Base-by-base conservation (phyloP, 2,329 filamentous ascomycete species). In the Tothia fuscella region DNA sequence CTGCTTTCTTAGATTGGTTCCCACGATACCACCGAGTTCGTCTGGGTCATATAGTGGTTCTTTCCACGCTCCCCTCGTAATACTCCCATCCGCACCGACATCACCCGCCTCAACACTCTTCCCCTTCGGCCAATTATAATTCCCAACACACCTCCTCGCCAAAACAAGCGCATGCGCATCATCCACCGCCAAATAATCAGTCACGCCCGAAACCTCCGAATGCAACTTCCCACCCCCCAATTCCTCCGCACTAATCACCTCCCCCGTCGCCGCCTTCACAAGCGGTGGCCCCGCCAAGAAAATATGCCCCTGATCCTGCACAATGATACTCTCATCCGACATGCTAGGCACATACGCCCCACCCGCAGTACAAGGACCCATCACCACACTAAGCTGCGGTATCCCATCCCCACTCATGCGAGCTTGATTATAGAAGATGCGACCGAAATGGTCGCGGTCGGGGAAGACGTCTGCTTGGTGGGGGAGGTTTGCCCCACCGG, bases 341-440 rank as follows among this genome's bases (percentile, higher is more conserved):
- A 98, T 96, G 53, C 85, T 86, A 9, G 89, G 89, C 9, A 96
- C 88, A 58, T 98, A 96, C 19, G 89, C 89, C 36, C 89, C 89
- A 38, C 89, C 89, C 2, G 89, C 89, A 1, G 91, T 98, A 64
- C 91, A 98, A 32, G 89, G 84, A 1, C 89, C 89, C 89, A 98
- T 95, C 35, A 98, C 89, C 2, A 95, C 86, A 7, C 85, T 80
- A 51, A 98, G 82, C 57, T 96, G 89, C 1, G 89, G 89, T 47
- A 96, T 93, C 4, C 87, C 1, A 89, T 91, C 60, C 96, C 41
- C 35, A 34, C 42, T 44, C 42, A 44, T 94, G 54, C 85, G 73
- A 3, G 91, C 89, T 63, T 98, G 89, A 65, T 98, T 95, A 71
- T 82, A 98, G 70, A 98, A 98, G 58, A 96, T 94, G 50, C 89